Evolutionary conservation across 768 basidiomycete species (phyloP), one percentile per base, ranked within the genome.

Genomic region (Kwoniella europaea): DNA sequence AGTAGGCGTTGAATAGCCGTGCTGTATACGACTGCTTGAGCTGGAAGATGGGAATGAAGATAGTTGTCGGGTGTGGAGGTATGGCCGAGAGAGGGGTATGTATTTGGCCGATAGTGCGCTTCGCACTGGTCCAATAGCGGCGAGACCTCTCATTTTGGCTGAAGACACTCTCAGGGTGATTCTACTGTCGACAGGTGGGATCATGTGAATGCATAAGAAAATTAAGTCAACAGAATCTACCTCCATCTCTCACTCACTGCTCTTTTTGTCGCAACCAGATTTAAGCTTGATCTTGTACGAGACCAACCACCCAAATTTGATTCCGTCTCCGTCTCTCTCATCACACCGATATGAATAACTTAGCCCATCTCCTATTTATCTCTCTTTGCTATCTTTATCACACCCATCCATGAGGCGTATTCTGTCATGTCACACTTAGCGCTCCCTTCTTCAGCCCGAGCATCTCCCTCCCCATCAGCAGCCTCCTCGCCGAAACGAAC

Each of bases 391-490:
- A 2, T 12, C 35, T n/a, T 22, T 3, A 29, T 60, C 16, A n/a
- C 57, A 18, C 22, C 20, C 57, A 60, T 16, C 27, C 27, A 27
- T 4, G 15, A 13, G 18, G 15, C 13, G 18, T 15, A 44, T 35
- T 9, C 10, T 12, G 24, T 10, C 0, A 69, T 69, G 68, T 63
- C 68, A 5, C 58, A 52, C 41, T 62, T 69, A 24, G 61, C 61
- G 6, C 52, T 69, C 13, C 68, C 68, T 6, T 20, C 46, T 1
- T 69, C 68, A 12, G 35, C 61, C 24, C 61, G 60, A n/a, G 54
- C 24, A 12, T 69, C 68, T 57, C 68, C 68, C 10, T 52, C 58
- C 16, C 55, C 68, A 7, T 69, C 68, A 4, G 18, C 60, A 43
- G 20, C 67, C 4, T 41, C 68, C 54, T 69, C 68, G 27, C 68